Evolutionary conservation across 345 rosid species (phyloP), one percentile per base, ranked within the genome.

Genomic region (Acer campestre): DNA sequence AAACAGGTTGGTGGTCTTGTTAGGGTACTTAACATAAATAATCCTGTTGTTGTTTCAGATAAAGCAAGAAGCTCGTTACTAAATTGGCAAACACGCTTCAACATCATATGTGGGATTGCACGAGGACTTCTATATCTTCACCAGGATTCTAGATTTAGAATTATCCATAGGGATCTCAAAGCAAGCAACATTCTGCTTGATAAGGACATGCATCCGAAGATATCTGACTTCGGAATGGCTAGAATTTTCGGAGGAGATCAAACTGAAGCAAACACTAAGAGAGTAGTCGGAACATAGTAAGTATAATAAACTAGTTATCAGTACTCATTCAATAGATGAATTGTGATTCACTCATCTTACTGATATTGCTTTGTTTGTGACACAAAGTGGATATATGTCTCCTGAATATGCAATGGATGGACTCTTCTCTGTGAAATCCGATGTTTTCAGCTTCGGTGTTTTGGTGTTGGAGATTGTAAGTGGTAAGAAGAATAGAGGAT

Each of bases 161-260:
- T 95, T 51, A 88, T 93, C 35, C 98, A 94, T 27, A 83, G 97
- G 68, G 97, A 94, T 77, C 84, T 91, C 18, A 93, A 95, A 80
- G 94, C 91, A 11, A 93, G 98, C 80, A 95, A 95, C 48, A 51
- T 95, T 38, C 82, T 93, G 48, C 89, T 95, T 4, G 98, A 93
- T 23, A 80, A 79, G 71, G 82, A 89, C 4, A 79, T 94, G 94
- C 84, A 72, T 48, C 97, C 94, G 0, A 92, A 95, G 62, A 95
- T 93, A 53, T 92, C 92, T 0, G 96, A 95, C 69, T 95, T 95
- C 7, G 98, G 98, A 35, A 90, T 93, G 97, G 98, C 98, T 40
- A 83, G 94, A 75, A 86, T 92, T 35, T 92, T 92, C 56, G 93
- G 93, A 14, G 73, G 90, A 44, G 97, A 94, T 51, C 90, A 92